phyloP scores from a whole-genome alignment of 2,329 filamentous ascomycete genomes.

The Hymenoscyphus fructigenus region DNA sequence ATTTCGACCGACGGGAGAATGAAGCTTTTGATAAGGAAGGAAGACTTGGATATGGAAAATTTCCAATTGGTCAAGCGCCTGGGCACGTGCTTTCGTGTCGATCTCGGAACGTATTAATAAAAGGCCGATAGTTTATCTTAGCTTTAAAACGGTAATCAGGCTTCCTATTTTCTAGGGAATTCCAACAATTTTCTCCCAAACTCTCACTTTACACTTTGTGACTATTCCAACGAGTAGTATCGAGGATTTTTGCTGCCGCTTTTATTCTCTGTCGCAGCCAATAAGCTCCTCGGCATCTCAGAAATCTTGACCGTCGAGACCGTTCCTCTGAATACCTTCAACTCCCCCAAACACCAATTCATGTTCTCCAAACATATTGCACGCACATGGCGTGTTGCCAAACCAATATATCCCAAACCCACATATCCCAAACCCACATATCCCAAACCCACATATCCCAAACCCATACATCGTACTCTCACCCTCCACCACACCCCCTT shows the following conservation, averaged over 20 bases:
- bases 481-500: conserved; percentile 23
- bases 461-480: background rate
- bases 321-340: background rate
- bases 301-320: background rate
- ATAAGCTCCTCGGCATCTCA: background rate
- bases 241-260: too few species aligned
- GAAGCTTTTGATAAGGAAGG: background rate
- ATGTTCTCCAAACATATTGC: conserved; percentile 27
- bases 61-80: background rate
- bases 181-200: too few species aligned
- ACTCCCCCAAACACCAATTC: background rate
- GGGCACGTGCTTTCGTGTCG: background rate
- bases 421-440: too few species aligned
- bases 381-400: conserved; percentile 20
- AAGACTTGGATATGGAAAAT: background rate
- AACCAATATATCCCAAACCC: background rate
- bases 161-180: background rate
- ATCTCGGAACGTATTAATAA: background rate
- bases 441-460: too few species aligned
- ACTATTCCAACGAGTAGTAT: background rate
- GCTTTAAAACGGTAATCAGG: background rate
- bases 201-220: too few species aligned
- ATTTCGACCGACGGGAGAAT: background rate
- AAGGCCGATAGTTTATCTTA: background rate
- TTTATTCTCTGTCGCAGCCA: background rate